Percentiles rank a stretch among this genome's conserved stretches.
These are phyloP conservation scores for Fusarium sp. DNA, from an alignment of 2,329 filamentous ascomycete species.

Conservation along the genomic window DNA sequence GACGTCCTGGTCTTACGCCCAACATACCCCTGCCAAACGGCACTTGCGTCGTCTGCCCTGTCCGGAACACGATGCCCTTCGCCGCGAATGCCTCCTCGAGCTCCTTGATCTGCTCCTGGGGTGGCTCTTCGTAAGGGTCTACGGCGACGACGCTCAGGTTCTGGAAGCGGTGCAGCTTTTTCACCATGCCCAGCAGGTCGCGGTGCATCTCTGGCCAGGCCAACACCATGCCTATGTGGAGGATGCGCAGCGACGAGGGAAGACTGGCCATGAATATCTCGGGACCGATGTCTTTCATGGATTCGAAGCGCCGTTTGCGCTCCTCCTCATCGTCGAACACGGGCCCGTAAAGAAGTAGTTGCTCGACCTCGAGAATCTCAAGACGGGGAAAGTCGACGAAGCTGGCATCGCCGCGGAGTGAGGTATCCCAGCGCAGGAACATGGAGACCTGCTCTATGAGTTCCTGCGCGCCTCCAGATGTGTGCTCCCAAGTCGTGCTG, in stretches of 20 bases:
- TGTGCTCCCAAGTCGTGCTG: slow-evolving; percentile 43
- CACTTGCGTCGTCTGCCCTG: slow-evolving; percentile 42
- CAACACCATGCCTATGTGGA: slow-evolving; percentile 45
- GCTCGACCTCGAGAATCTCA: slow-evolving; percentile 44
- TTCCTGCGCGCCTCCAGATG: slow-evolving; percentile 37
- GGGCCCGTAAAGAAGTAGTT: slow-evolving; percentile 44
- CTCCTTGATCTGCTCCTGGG: slow-evolving; percentile 34
- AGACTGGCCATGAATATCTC: slow-evolving; percentile 45
- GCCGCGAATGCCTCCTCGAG: slow-evolving; percentile 31
- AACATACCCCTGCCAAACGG: slow-evolving; percentile 45
- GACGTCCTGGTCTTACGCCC: slow-evolving; percentile 42
- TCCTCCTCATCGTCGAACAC: slow-evolving; percentile 42
- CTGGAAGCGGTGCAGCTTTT: slow-evolving; percentile 40
- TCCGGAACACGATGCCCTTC: slow-evolving; percentile 34
- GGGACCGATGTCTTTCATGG: slow-evolving; percentile 32
- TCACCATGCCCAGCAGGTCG: slow-evolving; percentile 39
- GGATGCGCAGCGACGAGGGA: slow-evolving; percentile 37
- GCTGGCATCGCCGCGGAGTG: slow-evolving; percentile 40
- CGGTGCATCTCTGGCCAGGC: slow-evolving; percentile 45
- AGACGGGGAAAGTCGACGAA: slow-evolving; percentile 44
- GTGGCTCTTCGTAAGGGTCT: slow-evolving; percentile 41
- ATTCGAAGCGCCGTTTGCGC: slow-evolving; percentile 29
- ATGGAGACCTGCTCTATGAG: slow-evolving; percentile 41
- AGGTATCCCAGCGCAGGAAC: slow-evolving; percentile 43
- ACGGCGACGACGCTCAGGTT: slow-evolving; percentile 40